phyloP scores from a whole-genome alignment of 495 filamentous ascomycete species.

The Pyrenopolyporus hunteri region DNA sequence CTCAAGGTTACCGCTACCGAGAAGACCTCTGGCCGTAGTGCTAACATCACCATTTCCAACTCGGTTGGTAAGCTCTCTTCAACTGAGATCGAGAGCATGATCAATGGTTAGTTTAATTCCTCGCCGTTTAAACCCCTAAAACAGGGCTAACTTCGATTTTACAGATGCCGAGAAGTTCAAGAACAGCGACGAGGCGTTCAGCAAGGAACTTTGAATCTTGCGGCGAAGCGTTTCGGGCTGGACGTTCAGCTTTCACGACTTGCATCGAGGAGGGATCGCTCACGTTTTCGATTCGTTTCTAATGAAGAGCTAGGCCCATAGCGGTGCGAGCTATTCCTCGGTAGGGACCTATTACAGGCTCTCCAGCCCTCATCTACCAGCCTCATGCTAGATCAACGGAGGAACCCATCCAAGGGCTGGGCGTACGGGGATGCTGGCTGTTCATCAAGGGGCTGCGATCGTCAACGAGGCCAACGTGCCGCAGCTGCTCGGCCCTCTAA shows the following conservation, averaged over 20 bases:
- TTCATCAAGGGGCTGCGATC: conserved; percentile 73
- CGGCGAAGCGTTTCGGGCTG: no score
- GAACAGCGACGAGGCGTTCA: conserved; percentile 95
- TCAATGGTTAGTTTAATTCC: conserved; percentile 67
- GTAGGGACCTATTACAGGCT: conserved; percentile 57
- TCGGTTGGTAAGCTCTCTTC: conserved; percentile 98
- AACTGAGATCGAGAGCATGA: conserved; percentile 96
- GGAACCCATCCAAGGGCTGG: conserved; percentile 63
- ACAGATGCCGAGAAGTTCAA: conserved; percentile 98
- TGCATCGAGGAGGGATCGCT: no score
- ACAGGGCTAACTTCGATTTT: conserved; percentile 30
- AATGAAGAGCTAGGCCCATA: no score
- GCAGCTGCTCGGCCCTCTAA: no score
- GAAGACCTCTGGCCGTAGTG: conserved; percentile 96
- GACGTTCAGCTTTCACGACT: no score
- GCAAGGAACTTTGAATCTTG: conserved; percentile 99
- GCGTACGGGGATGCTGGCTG: conserved; percentile 72
- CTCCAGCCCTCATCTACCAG: no score
- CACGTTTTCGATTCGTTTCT: no score
- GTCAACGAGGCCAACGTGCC: conserved; percentile 70
- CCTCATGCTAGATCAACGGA: no score
- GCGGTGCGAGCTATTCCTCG: no score
- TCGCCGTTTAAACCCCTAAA: not conserved
- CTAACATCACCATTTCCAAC: conserved; percentile 99
- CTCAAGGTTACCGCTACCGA: conserved; percentile 99